Percentiles rank a stretch among this genome's conserved stretches.
Evolutionary conservation across 2,329 filamentous ascomycete genomes (phyloP).

Genomic region (Pyrenophora tritici-repentis): DNA sequence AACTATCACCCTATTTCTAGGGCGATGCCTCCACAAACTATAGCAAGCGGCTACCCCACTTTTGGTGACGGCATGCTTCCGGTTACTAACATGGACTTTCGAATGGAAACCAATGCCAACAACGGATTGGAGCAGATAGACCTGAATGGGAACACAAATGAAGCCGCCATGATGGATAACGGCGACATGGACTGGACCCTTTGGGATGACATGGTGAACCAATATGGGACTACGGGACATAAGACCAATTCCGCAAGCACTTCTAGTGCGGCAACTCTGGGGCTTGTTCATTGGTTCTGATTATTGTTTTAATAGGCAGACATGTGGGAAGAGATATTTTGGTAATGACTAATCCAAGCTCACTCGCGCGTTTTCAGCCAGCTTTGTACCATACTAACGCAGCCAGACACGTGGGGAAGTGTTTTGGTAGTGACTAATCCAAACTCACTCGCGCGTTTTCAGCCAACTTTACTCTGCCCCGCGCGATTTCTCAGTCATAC

Average conservation of each 20-base stretch:
- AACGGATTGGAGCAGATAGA: neutral
- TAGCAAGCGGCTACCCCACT: constrained; percentile 20
- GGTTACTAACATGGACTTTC: constrained; percentile 26
- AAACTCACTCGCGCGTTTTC: too few species aligned
- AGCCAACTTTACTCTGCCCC: too few species aligned
- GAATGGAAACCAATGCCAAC: constrained; percentile 21
- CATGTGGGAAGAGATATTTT: too few species aligned
- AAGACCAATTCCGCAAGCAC: constrained; percentile 10
- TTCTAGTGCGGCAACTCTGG: constrained; percentile 24
- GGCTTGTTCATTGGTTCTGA: constrained; percentile 37
- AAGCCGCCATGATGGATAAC: constrained; percentile 42
- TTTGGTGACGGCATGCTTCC: constrained; percentile 23
- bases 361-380: too few species aligned
- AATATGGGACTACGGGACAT: constrained; percentile 52
- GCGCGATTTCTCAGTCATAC: too few species aligned
- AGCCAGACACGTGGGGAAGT: too few species aligned
- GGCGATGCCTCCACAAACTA: constrained; percentile 1
- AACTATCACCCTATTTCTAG: neutral
- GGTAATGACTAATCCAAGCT: too few species aligned
- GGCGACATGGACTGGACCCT: constrained; percentile 54
- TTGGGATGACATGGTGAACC: constrained; percentile 55
- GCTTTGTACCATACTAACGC: too few species aligned
- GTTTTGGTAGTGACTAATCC: too few species aligned
- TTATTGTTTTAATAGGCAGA: too few species aligned
- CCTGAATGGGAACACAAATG: neutral